Base-by-base conservation (phyloP, 1,284 basidiomycete species). In the Irpex sp. region DNA sequence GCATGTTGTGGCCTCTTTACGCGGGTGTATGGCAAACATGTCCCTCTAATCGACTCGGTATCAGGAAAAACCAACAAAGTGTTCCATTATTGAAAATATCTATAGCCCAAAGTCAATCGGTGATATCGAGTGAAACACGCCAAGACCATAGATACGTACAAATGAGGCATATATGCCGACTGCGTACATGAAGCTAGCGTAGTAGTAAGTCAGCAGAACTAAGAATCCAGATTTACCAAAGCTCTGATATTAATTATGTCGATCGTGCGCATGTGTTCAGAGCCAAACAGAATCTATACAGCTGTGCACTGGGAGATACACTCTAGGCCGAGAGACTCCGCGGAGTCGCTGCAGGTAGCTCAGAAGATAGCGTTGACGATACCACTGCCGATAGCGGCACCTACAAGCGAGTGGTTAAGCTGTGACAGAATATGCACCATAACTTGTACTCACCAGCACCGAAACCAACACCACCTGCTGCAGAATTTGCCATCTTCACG, bases 381-480 rank as follows among this genome's bases (percentile, higher is more conserved):
- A 48, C 76, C 78, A 62, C 76, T 67, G 34, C 78, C 78, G 61
- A 79, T 72, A 36, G 79, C 79, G 65, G 78, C 75, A 66, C 77
- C 77, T 76, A 62, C 37, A 49, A 58, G 3, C 21, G 9, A 17
- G n/a, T 9, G 15, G 57, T 40, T 69, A 60, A 17, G 69, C 57
- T 70, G 67, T 63, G 59, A 58, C 37, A 60, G 52, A 21, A 36
- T 21, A 47, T 5, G 15, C 26, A 17, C 51, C 6, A 11, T 17
- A 3, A 11, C 11, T 21, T 36, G 40, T 40, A 62, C 52, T 56
- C 51, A 82, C 83, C 83, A 60, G 84, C 87, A 67, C 89, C 88
- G 66, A 91, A 90, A 7, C 89, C 89, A 60, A 86, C 82, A 72
- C 89, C 89, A 54, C 88, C 88, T 3, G 82, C 89, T 49, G 89